These are phyloP conservation scores for Candida odintsovae DNA, from an alignment of 805 yeast genomes.

Conservation along the genomic window DNA sequence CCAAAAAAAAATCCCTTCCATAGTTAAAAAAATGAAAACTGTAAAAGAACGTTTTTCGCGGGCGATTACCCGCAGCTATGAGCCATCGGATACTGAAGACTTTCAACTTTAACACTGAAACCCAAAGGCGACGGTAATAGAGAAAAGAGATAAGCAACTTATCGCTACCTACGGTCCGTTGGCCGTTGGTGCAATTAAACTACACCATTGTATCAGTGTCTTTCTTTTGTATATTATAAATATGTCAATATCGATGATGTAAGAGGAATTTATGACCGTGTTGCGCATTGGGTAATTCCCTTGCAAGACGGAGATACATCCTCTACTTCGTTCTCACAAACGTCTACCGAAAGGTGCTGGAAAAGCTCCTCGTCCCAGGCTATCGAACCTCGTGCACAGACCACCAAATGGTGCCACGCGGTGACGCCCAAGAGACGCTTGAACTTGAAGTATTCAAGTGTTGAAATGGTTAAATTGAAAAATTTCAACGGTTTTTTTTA, in stretches of 20 bases:
- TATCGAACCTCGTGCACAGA: conserved; percentile 4
- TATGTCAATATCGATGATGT: conserved; percentile 2
- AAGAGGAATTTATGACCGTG: conserved; percentile 17
- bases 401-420: not conserved
- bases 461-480: not conserved
- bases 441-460: not conserved
- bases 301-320: conserved; percentile 16
- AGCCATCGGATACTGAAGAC: too few relatives aligned
- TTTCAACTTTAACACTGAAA: too few relatives aligned
- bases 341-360: conserved; percentile 5
- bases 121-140: too few relatives aligned
- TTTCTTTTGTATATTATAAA: too few relatives aligned
- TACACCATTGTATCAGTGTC: too few relatives aligned
- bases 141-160: too few relatives aligned
- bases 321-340: conserved; percentile 6
- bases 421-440: conserved; percentile 11
- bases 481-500: not conserved
- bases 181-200: too few relatives aligned
- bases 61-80: too few relatives aligned
- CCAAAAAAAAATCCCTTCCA: too few relatives aligned
- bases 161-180: too few relatives aligned
- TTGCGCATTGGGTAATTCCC: conserved; percentile 4
- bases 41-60: not conserved
- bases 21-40: not conserved
- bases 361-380: conserved; percentile 6